A percentile compares a stretch with the other conserved stretches of the same genome.
Conservation (phyloP, 768 basidiomycete genomes). For the Termitomyces eurrhizus region DNA sequence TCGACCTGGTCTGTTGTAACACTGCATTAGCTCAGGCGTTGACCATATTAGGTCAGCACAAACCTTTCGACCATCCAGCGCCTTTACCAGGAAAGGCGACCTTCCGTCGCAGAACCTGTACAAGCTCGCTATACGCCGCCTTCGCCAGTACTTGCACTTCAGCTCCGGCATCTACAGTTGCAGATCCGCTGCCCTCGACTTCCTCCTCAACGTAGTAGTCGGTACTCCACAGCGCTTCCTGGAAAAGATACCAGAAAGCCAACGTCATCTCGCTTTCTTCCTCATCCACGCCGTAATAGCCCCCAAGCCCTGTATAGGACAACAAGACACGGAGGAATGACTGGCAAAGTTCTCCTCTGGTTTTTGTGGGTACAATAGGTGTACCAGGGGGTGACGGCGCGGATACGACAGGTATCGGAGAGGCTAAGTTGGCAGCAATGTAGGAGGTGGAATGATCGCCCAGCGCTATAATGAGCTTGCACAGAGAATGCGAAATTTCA, state of each 20-base stretch:
- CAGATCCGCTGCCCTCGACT: background rate
- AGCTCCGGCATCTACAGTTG: slow-evolving; percentile 25
- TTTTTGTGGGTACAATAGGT: slow-evolving; percentile 18
- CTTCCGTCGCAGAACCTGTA: slow-evolving; percentile 67
- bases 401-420: slow-evolving; percentile 31
- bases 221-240: slow-evolving; percentile 78
- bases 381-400: slow-evolving; percentile 16
- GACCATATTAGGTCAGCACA: slow-evolving; percentile 17
- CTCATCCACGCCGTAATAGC: slow-evolving; percentile 79
- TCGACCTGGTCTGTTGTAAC: slow-evolving; percentile 64
- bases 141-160: slow-evolving; percentile 47
- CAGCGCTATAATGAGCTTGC: slow-evolving; percentile 75
- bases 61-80: slow-evolving; percentile 68
- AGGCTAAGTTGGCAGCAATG: slow-evolving; percentile 65
- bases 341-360: slow-evolving; percentile 55
- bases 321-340: slow-evolving; percentile 68
- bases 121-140: slow-evolving; percentile 76
- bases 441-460: slow-evolving; percentile 86
- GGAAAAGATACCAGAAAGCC: slow-evolving; percentile 87
- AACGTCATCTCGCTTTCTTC: slow-evolving; percentile 86
- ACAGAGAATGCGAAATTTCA: slow-evolving; percentile 64
- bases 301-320: slow-evolving; percentile 66
- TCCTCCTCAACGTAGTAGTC: slow-evolving; percentile 43
- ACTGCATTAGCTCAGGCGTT: background rate
- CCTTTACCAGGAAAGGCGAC: slow-evolving; percentile 62